Percentiles rank a stretch among this genome's conserved stretches.
Conservation (phyloP, 176 grass and related monocot species). For the Eragrostis nindensis region DNA sequence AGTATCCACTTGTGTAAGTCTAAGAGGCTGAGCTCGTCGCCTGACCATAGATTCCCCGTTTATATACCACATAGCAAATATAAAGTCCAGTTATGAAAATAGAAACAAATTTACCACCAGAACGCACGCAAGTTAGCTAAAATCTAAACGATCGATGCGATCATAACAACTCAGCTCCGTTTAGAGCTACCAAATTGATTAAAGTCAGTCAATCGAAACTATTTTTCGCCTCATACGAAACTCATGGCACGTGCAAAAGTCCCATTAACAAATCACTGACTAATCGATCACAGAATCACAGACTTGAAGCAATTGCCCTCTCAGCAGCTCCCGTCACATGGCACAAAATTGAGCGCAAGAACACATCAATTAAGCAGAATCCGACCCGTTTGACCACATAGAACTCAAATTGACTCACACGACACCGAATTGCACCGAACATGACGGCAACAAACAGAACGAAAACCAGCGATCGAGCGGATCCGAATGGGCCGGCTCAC, state of each 20-base stretch:
- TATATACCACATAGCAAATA: constrained; percentile 3
- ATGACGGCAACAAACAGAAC: neutral
- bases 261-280: neutral
- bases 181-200: neutral
- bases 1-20: neutral
- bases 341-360: constrained; percentile 16
- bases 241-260: neutral
- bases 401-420: constrained; percentile 1
- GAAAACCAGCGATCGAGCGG: constrained; percentile 13
- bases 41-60: neutral
- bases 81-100: neutral
- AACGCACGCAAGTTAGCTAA: neutral
- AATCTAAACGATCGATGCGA: neutral
- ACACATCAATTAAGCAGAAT: neutral
- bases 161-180: neutral
- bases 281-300: neutral
- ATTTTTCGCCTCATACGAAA: neutral
- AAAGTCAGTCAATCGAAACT: neutral
- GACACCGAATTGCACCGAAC: neutral
- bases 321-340: neutral
- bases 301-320: neutral
- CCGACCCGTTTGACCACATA: neutral
- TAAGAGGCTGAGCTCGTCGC: neutral
- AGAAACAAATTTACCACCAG: neutral
- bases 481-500: constrained; percentile 38